phyloP scores from a whole-genome alignment of 1,284 basidiomycete genomes.

The Rhizoctonia solani region DNA sequence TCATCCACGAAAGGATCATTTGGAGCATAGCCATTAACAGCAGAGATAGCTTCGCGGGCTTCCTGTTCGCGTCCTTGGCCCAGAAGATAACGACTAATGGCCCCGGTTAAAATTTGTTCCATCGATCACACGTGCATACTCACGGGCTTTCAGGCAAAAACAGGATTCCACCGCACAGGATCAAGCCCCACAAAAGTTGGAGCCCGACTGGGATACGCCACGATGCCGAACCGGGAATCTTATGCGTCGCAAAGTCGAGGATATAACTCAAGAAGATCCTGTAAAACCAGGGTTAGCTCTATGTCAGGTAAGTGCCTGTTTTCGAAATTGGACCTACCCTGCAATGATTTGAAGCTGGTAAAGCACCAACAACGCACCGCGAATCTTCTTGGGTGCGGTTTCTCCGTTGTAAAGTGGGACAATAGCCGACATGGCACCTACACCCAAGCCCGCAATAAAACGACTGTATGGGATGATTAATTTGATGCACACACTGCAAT shows the following conservation, averaged over 20 bases:
- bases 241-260: slow-evolving; percentile 71
- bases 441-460: slow-evolving; percentile 72
- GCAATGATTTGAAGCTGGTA: slow-evolving; percentile 78
- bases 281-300: no score
- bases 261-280: slow-evolving; percentile 75
- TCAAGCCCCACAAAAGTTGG: slow-evolving; percentile 68
- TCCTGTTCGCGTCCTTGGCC: slow-evolving; percentile 57
- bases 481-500: no score
- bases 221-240: slow-evolving; percentile 60
- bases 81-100: slow-evolving; percentile 61
- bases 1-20: slow-evolving; percentile 68
- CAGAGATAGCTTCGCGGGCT: slow-evolving; percentile 65
- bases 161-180: slow-evolving; percentile 69
- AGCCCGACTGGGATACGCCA: slow-evolving; percentile 65
- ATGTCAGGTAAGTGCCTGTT: no score
- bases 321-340: slow-evolving; percentile 51
- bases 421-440: slow-evolving; percentile 77
- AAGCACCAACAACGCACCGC: slow-evolving; percentile 72
- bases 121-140: no score
- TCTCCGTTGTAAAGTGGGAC: slow-evolving; percentile 83
- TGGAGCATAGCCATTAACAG: slow-evolving; percentile 63
- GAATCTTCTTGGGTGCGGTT: slow-evolving; percentile 73
- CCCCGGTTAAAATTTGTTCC: no score
- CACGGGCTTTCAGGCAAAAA: slow-evolving; percentile 82
- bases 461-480: no score